Evolutionary conservation across 164 flowering plant genomes (phyloP).

Genomic region (Vitis rupestris): DNA sequence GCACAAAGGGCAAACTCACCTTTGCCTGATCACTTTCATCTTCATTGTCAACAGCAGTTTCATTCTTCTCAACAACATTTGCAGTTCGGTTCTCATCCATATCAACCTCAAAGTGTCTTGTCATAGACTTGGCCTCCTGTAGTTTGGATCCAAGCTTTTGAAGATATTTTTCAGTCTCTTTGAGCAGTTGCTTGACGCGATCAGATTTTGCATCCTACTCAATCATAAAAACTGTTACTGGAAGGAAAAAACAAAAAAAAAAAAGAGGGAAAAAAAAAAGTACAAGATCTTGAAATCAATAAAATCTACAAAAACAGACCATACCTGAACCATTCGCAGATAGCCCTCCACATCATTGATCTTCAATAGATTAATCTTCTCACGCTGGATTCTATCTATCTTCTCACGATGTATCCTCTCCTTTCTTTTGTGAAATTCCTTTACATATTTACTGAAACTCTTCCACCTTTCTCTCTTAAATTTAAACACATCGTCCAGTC

Average conservation of each 20-base stretch:
- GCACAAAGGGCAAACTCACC: conserved; percentile 37
- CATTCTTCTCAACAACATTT: conserved; percentile 50
- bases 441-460: conserved; percentile 83
- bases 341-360: conserved; percentile 99
- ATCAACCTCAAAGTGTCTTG: conserved; percentile 64
- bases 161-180: conserved; percentile 97
- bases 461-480: conserved; percentile 88
- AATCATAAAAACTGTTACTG: not conserved
- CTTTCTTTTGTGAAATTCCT: conserved; percentile 95
- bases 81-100: conserved; percentile 52
- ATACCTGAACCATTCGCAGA: conserved; percentile 97
- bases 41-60: conserved; percentile 55
- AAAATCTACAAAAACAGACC: conserved; percentile 12
- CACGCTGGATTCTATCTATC: conserved; percentile 97
- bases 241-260: too few relatives aligned
- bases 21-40: conserved; percentile 93
- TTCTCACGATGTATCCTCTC: conserved; percentile 93
- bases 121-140: conserved; percentile 66
- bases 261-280: not conserved
- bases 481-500: conserved; percentile 84
- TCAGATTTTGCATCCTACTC: conserved; percentile 97
- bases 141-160: conserved; percentile 92
- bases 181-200: conserved; percentile 90
- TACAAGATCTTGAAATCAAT: not conserved
- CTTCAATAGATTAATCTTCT: conserved; percentile 91